phyloP scores from a whole-genome alignment of 2,329 filamentous ascomycete species.

The Fusarium odoratissimum region DNA sequence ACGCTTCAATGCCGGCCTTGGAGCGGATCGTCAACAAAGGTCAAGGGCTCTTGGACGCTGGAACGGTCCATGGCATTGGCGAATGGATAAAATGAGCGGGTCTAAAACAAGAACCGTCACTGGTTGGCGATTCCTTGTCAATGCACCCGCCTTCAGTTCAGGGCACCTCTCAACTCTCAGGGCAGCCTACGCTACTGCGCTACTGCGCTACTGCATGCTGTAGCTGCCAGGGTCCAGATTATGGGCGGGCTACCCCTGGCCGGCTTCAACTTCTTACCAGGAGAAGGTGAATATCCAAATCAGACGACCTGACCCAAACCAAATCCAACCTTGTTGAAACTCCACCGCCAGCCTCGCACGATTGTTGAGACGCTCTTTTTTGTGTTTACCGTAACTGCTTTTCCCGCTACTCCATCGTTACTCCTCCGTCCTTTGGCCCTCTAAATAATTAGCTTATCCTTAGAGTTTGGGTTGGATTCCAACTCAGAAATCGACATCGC shows the following conservation, averaged over 20 bases:
- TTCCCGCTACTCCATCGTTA: conserved; percentile 6
- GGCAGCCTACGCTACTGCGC: conserved; percentile 13
- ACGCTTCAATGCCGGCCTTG: conserved; percentile 17
- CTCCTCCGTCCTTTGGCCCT: conserved; percentile 2
- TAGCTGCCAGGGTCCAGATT: conserved; percentile 34
- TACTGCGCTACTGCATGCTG: conserved; percentile 24
- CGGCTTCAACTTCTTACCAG: conserved; percentile 34
- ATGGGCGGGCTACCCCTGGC: conserved; percentile 37
- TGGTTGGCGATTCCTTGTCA: conserved; percentile 23
- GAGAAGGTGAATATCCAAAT: conserved; percentile 30
- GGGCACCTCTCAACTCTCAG: conserved; percentile 32
- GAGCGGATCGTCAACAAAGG: conserved; percentile 31
- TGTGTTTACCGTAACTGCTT: conserved; percentile 9
- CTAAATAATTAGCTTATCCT: conserved; percentile 22
- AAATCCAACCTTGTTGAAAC: conserved; percentile 22
- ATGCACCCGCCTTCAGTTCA: conserved; percentile 31
- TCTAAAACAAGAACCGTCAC: conserved; percentile 3
- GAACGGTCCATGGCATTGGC: conserved; percentile 23
- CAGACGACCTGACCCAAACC: conserved; percentile 26
- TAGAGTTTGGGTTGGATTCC: conserved; percentile 38
- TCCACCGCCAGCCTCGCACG: conserved; percentile 40
- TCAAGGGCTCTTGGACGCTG: conserved; percentile 22
- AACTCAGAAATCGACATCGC: conserved; percentile 26
- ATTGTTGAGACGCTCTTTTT: conserved; percentile 29
- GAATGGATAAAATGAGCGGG: conserved; percentile 34